Percentiles rank a stretch among this genome's conserved stretches.
Conservation (phyloP, 1,284 basidiomycete species). For the Athelia sp. region DNA sequence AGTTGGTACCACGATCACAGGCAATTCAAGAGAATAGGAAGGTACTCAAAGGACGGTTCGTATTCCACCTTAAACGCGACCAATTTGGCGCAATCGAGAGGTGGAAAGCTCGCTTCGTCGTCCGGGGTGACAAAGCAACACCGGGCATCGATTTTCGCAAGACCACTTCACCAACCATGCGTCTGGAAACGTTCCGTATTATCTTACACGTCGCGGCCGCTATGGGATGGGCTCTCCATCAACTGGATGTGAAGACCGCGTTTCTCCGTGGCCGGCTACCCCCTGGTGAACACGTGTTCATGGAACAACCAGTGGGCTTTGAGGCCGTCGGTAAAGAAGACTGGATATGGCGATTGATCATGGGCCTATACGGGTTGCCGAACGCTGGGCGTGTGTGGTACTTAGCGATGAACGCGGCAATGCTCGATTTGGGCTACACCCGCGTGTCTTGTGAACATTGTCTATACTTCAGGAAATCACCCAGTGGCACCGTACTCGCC, state of each 20-base stretch:
- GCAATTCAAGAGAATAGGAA: slow-evolving; percentile 9
- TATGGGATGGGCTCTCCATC: slow-evolving; percentile 30
- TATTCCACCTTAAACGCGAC: slow-evolving; percentile 26
- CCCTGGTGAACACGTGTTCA: slow-evolving; percentile 31
- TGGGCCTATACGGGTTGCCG: slow-evolving; percentile 37
- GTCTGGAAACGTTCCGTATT: slow-evolving; percentile 28
- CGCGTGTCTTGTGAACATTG: slow-evolving; percentile 24
- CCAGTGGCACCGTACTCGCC: slow-evolving; percentile 19
- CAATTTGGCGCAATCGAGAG: slow-evolving; percentile 20
- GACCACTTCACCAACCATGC: slow-evolving; percentile 37
- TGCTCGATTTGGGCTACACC: slow-evolving; percentile 22
- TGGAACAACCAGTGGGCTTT: slow-evolving; percentile 32
- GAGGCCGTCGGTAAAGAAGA: slow-evolving; percentile 19
- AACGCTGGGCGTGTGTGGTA: slow-evolving; percentile 33
- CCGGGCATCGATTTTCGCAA: slow-evolving; percentile 35
- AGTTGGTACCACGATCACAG: slow-evolving; percentile 17
- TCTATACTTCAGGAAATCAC: slow-evolving; percentile 20
- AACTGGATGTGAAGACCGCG: slow-evolving; percentile 42
- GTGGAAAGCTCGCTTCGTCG: slow-evolving; percentile 31
- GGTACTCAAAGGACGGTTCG: slow-evolving; percentile 20
- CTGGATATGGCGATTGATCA: slow-evolving; percentile 26
- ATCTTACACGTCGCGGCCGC: slow-evolving; percentile 31
- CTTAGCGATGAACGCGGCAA: slow-evolving; percentile 23
- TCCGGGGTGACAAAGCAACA: slow-evolving; percentile 34
- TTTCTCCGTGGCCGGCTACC: slow-evolving; percentile 36